Evolutionary conservation across 345 rosid genomes (phyloP).

Genomic region (Brassica juncea): DNA sequence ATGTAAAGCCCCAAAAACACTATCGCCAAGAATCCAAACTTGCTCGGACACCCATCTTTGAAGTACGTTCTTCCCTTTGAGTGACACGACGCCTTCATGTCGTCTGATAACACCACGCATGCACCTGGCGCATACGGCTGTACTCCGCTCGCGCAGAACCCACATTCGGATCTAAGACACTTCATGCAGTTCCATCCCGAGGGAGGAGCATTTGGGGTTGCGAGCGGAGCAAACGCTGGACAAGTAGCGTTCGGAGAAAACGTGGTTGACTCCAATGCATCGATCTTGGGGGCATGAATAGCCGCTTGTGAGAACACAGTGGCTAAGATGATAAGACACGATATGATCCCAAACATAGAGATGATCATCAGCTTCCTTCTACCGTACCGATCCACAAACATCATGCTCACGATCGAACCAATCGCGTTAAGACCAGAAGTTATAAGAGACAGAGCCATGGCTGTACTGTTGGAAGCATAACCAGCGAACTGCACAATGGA

Average conservation of each 20-base stretch:
- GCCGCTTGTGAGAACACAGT: conserved; percentile 63
- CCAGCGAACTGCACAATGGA: conserved; percentile 89
- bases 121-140: conserved; percentile 71
- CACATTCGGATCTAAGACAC: conserved; percentile 63
- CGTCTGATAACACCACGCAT: conserved; percentile 49
- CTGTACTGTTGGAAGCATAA: conserved; percentile 74
- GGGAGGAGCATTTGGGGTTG: conserved; percentile 34
- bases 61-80: conserved; percentile 49
- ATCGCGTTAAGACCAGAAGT: conserved; percentile 82
- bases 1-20: conserved; percentile 72
- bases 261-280: conserved; percentile 36
- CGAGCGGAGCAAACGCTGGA: conserved; percentile 40
- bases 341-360: conserved; percentile 70
- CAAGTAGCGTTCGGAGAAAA: conserved; percentile 70
- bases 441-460: conserved; percentile 77
- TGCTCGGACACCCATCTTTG: conserved; percentile 78
- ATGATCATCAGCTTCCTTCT: conserved; percentile 78
- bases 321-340: conserved; percentile 53
- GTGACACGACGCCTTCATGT: conserved; percentile 37
- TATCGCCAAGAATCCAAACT: conserved; percentile 67
- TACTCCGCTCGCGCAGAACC: conserved; percentile 52
- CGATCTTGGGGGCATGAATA: conserved; percentile 51
- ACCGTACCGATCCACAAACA: conserved; percentile 74
- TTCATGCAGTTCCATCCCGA: conserved; percentile 66
- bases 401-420: conserved; percentile 78